Percentiles rank a stretch among this genome's conserved stretches.
phyloP scores from a whole-genome alignment of 306 rosid species.

The Trifolium dubium region DNA sequence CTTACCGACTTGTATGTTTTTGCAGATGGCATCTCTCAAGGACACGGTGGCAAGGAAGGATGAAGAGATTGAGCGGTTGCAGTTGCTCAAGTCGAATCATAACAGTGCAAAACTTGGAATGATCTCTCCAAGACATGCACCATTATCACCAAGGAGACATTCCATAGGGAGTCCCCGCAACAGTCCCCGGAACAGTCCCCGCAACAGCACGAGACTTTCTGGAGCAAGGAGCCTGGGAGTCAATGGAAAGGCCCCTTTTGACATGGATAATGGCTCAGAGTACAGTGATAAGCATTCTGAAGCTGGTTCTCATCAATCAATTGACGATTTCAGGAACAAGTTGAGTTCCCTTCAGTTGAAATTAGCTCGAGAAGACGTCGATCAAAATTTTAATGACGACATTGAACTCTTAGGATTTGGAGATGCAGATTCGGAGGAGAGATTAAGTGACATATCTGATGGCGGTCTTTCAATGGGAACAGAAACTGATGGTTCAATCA shows the following conservation, averaged over 20 bases:
- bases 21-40: slow-evolving; percentile 80
- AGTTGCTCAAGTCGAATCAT: slow-evolving; percentile 56
- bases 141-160: slow-evolving; percentile 73
- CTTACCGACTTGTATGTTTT: slow-evolving; percentile 43
- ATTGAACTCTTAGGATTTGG: slow-evolving; percentile 85
- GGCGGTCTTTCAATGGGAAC: slow-evolving; percentile 99
- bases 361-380: slow-evolving; percentile 47
- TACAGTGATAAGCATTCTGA: slow-evolving; percentile 81
- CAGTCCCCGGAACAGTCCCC: slow-evolving; percentile 55
- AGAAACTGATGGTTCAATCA: slow-evolving; percentile 92
- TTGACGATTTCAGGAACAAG: slow-evolving; percentile 69
- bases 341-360: slow-evolving; percentile 51
- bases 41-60: slow-evolving; percentile 73
- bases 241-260: slow-evolving; percentile 58
- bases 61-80: slow-evolving; percentile 82
- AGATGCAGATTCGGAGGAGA: slow-evolving; percentile 90
- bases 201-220: slow-evolving; percentile 47
- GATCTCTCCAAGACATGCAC: slow-evolving; percentile 56
- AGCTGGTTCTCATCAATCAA: slow-evolving; percentile 75
- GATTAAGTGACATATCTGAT: slow-evolving; percentile 96
- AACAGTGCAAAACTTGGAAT: slow-evolving; percentile 58
- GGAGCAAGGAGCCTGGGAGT: slow-evolving; percentile 52
- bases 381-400: slow-evolving; percentile 67
- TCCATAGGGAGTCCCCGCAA: slow-evolving; percentile 60
- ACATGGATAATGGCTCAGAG: slow-evolving; percentile 78